Base-by-base conservation (phyloP, 352 stramenopile species). In the Globisporangium solare region DNA sequence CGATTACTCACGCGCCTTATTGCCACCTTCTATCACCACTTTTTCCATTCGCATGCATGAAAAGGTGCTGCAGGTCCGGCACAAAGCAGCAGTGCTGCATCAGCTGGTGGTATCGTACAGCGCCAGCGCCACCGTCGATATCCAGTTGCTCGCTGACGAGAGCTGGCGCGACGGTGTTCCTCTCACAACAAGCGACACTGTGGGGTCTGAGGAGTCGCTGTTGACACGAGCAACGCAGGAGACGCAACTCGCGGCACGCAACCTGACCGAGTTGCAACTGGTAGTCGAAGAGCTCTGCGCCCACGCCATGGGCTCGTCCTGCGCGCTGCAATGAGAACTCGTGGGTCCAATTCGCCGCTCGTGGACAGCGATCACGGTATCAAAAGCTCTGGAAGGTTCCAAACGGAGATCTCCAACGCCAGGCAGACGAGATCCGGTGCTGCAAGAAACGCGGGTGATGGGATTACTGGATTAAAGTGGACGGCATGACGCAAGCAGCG, bases 241-340 rank as follows among this genome's bases (percentile, higher is more conserved):
- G 41, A 58, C 45, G 22, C 37, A 54, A 35, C 56, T 51, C 27
- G 18, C 14, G 18, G 51, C 60, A 21, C 47, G 37, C 21, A 56
- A 49, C 45, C 51, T 81, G 10, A 58, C 43, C 5, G 64, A 74
- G 27, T 45, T 83, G 22, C 71, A 75, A 27, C 54, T 75, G 21
- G 40, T 65, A 41, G 60, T 79, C 48, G 74, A 83, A 56, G 71
- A 80, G n/a, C 54, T 54, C n/a, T 73, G 63, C 15, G 71, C 74
- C 53, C 62, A 62, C 11, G 55, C 67, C 18, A 70, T 79, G 48
- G 74, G 71, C 2, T 75, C 58, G 24, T 67, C 55, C 10, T 83
- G 74, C 20, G 71, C 69, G 17, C 58, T 83, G 47, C 71, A 83
- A 49, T 83, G 39, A 43, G 13, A 66, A 51, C 22, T 20, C n/a